A percentile compares a stretch with the other conserved stretches of the same genome.
phyloP scores from a whole-genome alignment of 2,329 filamentous ascomycete species.

The Coniella vitis region DNA sequence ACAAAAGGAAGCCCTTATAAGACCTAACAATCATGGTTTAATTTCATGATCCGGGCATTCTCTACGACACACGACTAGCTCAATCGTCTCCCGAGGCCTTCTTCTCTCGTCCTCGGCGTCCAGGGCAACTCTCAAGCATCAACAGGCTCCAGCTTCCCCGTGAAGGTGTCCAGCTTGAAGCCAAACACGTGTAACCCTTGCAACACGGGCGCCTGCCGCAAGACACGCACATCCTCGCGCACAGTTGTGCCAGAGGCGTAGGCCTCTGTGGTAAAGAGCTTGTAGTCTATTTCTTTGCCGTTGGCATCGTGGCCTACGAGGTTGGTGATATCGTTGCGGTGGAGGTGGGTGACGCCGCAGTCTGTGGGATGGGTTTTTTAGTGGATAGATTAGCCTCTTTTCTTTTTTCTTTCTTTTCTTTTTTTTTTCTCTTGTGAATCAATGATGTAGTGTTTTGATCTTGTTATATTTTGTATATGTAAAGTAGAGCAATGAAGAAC shows the following conservation, averaged over 20 bases:
- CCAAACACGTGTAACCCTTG: constrained; percentile 7
- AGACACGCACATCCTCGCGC: constrained; percentile 8
- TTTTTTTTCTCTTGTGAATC: too few relatives aligned
- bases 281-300: constrained; percentile 2
- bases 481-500: too few relatives aligned
- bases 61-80: too few relatives aligned
- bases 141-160: constrained; percentile 8
- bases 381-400: too few relatives aligned
- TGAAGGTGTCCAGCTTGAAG: constrained; percentile 12
- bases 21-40: too few relatives aligned
- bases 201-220: constrained; percentile 1
- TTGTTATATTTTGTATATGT: background rate
- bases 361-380: background rate
- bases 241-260: constrained; percentile 5
- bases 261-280: constrained; percentile 2
- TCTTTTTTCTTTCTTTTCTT: too few relatives aligned
- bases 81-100: too few relatives aligned
- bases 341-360: constrained; percentile 7
- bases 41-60: too few relatives aligned
- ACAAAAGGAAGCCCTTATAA: too few relatives aligned
- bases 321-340: background rate
- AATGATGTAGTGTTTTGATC: too few relatives aligned
- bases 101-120: too few relatives aligned
- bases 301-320: background rate
- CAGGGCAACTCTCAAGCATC: constrained; percentile 5